Base-by-base conservation (phyloP, 2,329 filamentous ascomycete genomes). In the Verruconis gallopava region DNA sequence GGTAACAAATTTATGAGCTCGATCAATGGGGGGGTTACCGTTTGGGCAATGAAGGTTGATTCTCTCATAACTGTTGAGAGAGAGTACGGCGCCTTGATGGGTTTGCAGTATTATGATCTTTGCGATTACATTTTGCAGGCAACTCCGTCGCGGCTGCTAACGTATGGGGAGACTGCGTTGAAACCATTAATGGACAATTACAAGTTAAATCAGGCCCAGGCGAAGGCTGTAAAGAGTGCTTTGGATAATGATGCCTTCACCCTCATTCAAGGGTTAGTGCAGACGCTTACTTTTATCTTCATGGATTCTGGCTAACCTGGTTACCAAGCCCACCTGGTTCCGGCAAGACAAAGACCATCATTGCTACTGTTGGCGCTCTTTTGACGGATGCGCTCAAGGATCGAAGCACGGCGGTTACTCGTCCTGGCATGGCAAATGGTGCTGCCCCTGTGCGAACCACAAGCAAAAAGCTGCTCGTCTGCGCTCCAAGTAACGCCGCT, bases 201-300 rank as follows among this genome's bases (percentile, higher is more conserved):
- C 63, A 73, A 75, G 17, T 74, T 98, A 44, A 98, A 98, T 56
- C 69, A 70, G 33, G 91, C 86, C 4, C 91, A 98, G 57, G 85
- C 89, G 3, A 83, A 84, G 59, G 91, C 91, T 5, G 85, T 98
- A 47, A 75, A 91, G 48, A 93, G 89, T 41, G 89, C 88, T 11
- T 75, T 88, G 44, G 88, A 93, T 53, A 98, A 98, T 51, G 91
- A 96, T 61, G 93, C 85, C 0, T 98, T 98, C 55, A 96, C 91
- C 3, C 68, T 98, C 46, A 86, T 98, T 51, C 91, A 98, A 64
- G 91, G 82, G 75, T 79, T 68, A 57, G 67, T 43, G 38, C 49
- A 54, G 38, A 19, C 11, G 33, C 22, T 18, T 43, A 32, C 19
- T 33, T 12, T 25, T 12, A 12, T 4, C 25, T 33, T 35, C 11